A percentile compares a stretch with the other conserved stretches of the same genome.
These are phyloP conservation scores for Heterobasidion occidentale DNA, from an alignment of 1,284 basidiomycete species.

Conservation along the genomic window DNA sequence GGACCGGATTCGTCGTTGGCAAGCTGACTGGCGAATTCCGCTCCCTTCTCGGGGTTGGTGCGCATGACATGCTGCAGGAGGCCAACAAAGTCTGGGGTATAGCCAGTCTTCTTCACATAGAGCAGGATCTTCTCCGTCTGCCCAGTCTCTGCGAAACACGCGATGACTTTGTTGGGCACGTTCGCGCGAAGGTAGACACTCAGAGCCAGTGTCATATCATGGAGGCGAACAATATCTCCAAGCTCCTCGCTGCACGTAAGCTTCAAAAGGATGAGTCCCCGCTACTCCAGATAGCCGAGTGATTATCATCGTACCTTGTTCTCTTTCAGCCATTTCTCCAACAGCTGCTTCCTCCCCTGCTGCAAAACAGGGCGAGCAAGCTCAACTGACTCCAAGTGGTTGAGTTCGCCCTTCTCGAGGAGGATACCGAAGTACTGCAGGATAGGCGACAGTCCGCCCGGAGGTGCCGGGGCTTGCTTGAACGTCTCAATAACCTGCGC, in stretches of 20 bases:
- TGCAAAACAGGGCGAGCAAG: slow-evolving; percentile 93
- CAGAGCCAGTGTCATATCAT: slow-evolving; percentile 98
- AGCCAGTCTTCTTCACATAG: slow-evolving; percentile 97
- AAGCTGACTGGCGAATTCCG: slow-evolving; percentile 95
- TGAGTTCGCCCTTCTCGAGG: slow-evolving; percentile 95
- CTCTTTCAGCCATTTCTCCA: slow-evolving; percentile 99
- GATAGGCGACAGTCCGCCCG: slow-evolving; percentile 92
- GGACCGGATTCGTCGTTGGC: slow-evolving; percentile 93
- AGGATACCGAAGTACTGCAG: slow-evolving; percentile 98
- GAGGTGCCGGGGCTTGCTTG: slow-evolving; percentile 88
- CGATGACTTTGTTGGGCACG: slow-evolving; percentile 97
- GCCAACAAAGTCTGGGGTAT: slow-evolving; percentile 89
- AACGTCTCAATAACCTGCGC: slow-evolving; percentile 96
- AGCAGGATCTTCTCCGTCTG: slow-evolving; percentile 98
- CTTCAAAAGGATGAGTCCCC: slow-evolving; percentile 29
- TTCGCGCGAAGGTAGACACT: slow-evolving; percentile 98
- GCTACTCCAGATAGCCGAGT: neutral
- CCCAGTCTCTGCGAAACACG: slow-evolving; percentile 98
- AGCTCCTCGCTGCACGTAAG: slow-evolving; percentile 98
- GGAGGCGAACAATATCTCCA: slow-evolving; percentile 91
- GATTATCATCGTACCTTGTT: slow-evolving; percentile 66
- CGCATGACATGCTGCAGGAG: slow-evolving; percentile 98
- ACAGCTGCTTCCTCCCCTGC: slow-evolving; percentile 94
- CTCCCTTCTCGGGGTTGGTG: slow-evolving; percentile 95
- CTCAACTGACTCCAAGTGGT: slow-evolving; percentile 95